phyloP scores from a whole-genome alignment of 495 filamentous ascomycete genomes.

The Cercophora sp. region DNA sequence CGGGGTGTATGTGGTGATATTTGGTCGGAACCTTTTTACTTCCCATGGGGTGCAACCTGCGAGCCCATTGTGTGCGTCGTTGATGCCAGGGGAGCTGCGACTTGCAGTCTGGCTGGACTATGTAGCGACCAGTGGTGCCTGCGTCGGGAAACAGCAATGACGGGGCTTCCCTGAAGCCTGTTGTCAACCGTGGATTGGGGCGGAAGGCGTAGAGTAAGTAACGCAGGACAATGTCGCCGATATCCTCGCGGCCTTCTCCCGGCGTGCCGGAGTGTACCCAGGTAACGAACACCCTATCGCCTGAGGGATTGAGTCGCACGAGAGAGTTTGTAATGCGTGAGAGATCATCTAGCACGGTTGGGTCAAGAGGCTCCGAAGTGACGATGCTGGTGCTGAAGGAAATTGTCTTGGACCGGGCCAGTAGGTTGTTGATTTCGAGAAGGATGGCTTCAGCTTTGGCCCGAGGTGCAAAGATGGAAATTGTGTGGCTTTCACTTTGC shows the following conservation, averaged over 20 bases:
- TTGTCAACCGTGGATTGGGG: slow-evolving; percentile 19
- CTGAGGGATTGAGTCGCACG: slow-evolving; percentile 21
- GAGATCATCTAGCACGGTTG: slow-evolving; percentile 34
- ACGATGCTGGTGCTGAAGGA: slow-evolving; percentile 19
- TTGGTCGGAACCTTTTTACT: slow-evolving; percentile 5
- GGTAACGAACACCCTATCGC: slow-evolving; percentile 24
- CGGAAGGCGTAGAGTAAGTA: slow-evolving; percentile 37
- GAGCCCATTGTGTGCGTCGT: slow-evolving; percentile 36
- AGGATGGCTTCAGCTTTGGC: slow-evolving; percentile 27
- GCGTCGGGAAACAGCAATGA: not conserved
- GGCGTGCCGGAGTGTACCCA: slow-evolving; percentile 33
- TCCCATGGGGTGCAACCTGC: slow-evolving; percentile 24
- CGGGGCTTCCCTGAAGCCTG: slow-evolving; percentile 13
- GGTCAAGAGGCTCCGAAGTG: slow-evolving; percentile 15
- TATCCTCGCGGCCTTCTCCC: slow-evolving; percentile 24
- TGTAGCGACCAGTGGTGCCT: slow-evolving; percentile 18
- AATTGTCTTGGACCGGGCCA: slow-evolving; percentile 22
- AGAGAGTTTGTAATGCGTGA: slow-evolving; percentile 41
- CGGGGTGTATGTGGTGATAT: slow-evolving; percentile 7
- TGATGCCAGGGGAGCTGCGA: slow-evolving; percentile 43
- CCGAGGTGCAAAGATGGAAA: slow-evolving; percentile 36
- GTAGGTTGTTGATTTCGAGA: slow-evolving; percentile 34
- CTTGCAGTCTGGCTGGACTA: slow-evolving; percentile 20
- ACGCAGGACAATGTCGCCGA: slow-evolving; percentile 38
- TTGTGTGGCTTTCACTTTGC: slow-evolving; percentile 15